These are phyloP conservation scores for Caryocar brasiliense DNA, from an alignment of 441 rosid species.

Conservation along the genomic window DNA sequence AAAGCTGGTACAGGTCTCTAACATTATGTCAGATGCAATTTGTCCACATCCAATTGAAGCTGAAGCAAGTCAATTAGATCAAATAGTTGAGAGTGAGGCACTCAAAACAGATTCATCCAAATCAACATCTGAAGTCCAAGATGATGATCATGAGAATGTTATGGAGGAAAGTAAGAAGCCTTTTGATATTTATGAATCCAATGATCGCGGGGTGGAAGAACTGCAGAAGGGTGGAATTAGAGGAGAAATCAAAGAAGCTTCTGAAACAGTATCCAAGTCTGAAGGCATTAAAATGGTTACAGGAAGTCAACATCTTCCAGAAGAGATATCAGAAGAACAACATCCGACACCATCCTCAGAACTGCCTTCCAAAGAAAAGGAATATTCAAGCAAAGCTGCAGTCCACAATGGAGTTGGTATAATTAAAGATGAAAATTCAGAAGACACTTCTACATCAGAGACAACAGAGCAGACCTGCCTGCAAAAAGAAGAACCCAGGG, in stretches of 20 bases:
- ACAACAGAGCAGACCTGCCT: slow-evolving; percentile 14
- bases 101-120: slow-evolving; percentile 16
- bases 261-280: slow-evolving; percentile 1
- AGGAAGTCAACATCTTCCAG: slow-evolving; percentile 11
- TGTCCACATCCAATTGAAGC: slow-evolving; percentile 5
- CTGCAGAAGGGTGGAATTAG: neutral
- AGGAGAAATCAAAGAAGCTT: slow-evolving; percentile 16
- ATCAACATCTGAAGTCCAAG: slow-evolving; percentile 12
- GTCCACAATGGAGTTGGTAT: slow-evolving; percentile 12
- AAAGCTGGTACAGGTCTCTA: slow-evolving; percentile 2
- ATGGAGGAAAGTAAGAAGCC: slow-evolving; percentile 3
- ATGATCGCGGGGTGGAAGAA: slow-evolving; percentile 8
- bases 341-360: slow-evolving; percentile 11
- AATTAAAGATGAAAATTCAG: slow-evolving; percentile 16
- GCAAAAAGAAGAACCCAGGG: slow-evolving; percentile 10
- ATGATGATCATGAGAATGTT: slow-evolving; percentile 10
- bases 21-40: slow-evolving; percentile 4
- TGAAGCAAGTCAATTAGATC: slow-evolving; percentile 12
- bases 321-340: slow-evolving; percentile 22
- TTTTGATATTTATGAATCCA: slow-evolving; percentile 9
- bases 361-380: slow-evolving; percentile 21
- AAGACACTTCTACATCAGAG: slow-evolving; percentile 9
- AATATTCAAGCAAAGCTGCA: slow-evolving; percentile 11
- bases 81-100: neutral
- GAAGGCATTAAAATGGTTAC: slow-evolving; percentile 8